A percentile compares a stretch with the other conserved stretches of the same genome.
phyloP scores from a whole-genome alignment of 176 grass and related monocot species.

The Melocanna baccifera region DNA sequence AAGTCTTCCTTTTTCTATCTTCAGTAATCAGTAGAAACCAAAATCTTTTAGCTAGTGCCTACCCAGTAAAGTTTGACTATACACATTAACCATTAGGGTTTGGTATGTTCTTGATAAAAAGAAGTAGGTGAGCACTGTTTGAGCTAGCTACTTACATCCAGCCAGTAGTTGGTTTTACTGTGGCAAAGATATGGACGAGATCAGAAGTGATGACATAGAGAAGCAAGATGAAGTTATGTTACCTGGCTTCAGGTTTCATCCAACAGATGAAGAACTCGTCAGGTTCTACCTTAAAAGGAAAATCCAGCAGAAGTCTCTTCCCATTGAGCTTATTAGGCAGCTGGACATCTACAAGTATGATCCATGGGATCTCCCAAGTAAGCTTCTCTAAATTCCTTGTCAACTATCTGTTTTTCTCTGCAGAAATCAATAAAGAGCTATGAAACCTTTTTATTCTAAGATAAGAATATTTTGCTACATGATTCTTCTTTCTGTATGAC shows the following conservation, averaged over 20 bases:
- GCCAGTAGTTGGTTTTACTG: slow-evolving; percentile 1
- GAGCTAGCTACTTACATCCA: slow-evolving; percentile 12
- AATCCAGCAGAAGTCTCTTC: slow-evolving; percentile 85
- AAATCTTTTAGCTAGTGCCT: slow-evolving; percentile 22
- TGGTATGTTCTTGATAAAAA: slow-evolving; percentile 24
- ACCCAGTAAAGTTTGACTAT: slow-evolving; percentile 8
- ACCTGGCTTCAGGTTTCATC: slow-evolving; percentile 98
- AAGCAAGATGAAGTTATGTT: slow-evolving; percentile 86
- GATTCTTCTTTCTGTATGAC: not conserved
- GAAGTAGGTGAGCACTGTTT: slow-evolving; percentile 22
- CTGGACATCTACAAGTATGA: slow-evolving; percentile 99
- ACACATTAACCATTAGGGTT: slow-evolving; percentile 33
- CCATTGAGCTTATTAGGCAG: slow-evolving; percentile 96
- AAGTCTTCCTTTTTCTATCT: slow-evolving; percentile 13
- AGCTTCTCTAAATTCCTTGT: slow-evolving; percentile 29
- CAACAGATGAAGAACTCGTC: slow-evolving; percentile 95
- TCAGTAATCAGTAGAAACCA: slow-evolving; percentile 15
- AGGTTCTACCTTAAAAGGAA: slow-evolving; percentile 95
- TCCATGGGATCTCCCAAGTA: slow-evolving; percentile 99
- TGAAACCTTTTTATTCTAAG: not conserved
- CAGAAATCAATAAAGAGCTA: slow-evolving; percentile 2
- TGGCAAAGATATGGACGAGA: slow-evolving; percentile 60
- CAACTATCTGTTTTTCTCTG: slow-evolving; percentile 1
- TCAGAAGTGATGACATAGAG: slow-evolving; percentile 68
- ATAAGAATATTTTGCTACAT: not conserved